Evolutionary conservation across 129 eudicot genomes (phyloP), one percentile per base, ranked within the genome.

Genomic region (Kitagawia praeruptora): DNA sequence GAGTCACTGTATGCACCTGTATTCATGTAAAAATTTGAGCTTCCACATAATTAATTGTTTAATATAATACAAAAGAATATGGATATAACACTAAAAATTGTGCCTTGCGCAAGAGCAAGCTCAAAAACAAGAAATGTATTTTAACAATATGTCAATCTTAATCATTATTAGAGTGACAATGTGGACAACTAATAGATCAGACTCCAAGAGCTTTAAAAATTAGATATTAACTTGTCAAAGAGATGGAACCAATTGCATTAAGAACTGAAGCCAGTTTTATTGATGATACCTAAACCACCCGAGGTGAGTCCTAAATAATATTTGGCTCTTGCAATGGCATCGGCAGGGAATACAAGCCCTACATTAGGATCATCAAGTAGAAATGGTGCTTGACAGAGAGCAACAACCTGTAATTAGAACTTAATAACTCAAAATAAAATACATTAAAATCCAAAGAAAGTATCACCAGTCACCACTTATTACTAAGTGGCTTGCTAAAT

Each of bases 371-470:
- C 99, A 84, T 92, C 99, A 41, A 96, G 93, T 79, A 96, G 85
- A 86, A 91, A 96, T 73, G 99, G 99, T 87, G 99, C 99, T 87
- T 96, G 99, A 77, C 99, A 96, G 70, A 96, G 92, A 79, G 99
- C 99, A 86, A 96, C 84, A 83, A 96, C 99, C 99, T 96, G 88
- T 79, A 85, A 84, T 71, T 14, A 77, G 54, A 66, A 34, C 39
- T 81, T 75, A 48, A 34, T 56, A 37, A 49, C 4, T 69, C 34
- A 78, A 77, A 71, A 25, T 37, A 69, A 70, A 56, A 40, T 27
- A 69, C n/a, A 67, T 1, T 61, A 9, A 15, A 61, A n/a, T 61
- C 31, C 18, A 39, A 23, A 47, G 37, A 47, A 2, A 75, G 37
- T 41, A 4, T 46, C 38, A 46, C 27, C 58, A 58, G 2, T 46